These are phyloP conservation scores for Podospora pseudopauciseta DNA, from an alignment of 495 filamentous ascomycete genomes.

Conservation along the genomic window DNA sequence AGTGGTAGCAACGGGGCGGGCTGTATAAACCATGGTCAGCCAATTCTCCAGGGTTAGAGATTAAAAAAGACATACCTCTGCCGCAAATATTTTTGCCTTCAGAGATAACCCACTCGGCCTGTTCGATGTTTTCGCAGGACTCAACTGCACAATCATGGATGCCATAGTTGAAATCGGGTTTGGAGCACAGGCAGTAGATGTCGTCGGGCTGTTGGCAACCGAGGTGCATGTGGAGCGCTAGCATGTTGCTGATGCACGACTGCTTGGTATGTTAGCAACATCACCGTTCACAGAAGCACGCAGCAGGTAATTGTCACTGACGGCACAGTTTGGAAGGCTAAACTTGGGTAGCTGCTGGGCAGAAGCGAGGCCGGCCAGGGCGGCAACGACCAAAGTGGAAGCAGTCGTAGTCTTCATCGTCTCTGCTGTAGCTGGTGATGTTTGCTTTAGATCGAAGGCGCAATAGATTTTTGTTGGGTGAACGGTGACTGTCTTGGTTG, in stretches of 20 bases:
- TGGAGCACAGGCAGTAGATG: conserved; percentile 17
- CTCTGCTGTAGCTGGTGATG: background rate
- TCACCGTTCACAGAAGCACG: background rate
- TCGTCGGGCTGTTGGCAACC: conserved; percentile 16
- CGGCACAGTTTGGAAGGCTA: conserved; percentile 15
- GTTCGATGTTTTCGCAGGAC: conserved; percentile 12
- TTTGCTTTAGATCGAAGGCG: background rate
- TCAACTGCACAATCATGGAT: conserved; percentile 19
- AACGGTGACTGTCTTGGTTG: background rate
- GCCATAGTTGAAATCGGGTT: conserved; percentile 19
- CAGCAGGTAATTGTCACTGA: background rate
- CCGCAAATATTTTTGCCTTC: conserved; percentile 11
- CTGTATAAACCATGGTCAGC: background rate
- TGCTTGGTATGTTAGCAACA: conserved; percentile 6
- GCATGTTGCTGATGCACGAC: conserved; percentile 24
- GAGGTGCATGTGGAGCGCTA: conserved; percentile 10
- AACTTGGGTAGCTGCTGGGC: background rate
- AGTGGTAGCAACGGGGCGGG: background rate
- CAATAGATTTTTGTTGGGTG: background rate
- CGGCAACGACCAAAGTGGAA: background rate
- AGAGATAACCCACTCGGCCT: background rate
- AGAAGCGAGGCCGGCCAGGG: background rate
- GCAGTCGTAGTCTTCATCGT: background rate
- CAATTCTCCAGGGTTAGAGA: background rate
- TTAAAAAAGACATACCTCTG: conserved; percentile 5